Evolutionary conservation across 2,329 filamentous ascomycete species (phyloP).

Genomic region (Cercospora canescens): DNA sequence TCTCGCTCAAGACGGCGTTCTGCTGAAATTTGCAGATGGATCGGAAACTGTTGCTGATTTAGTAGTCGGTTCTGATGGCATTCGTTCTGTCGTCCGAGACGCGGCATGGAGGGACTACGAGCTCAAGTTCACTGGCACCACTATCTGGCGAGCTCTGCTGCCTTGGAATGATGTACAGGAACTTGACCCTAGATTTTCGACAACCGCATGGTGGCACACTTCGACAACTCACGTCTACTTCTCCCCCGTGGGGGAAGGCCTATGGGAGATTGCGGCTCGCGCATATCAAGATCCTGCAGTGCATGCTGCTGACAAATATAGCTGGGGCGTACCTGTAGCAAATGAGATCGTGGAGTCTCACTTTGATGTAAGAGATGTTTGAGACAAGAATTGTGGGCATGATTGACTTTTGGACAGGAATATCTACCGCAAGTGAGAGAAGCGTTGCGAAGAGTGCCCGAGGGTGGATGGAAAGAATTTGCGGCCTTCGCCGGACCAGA

Average conservation of each 20-base stretch:
- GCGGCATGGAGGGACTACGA: constrained; percentile 45
- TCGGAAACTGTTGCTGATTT: constrained; percentile 8
- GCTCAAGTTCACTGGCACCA: constrained; percentile 52
- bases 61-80: constrained; percentile 54
- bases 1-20: constrained; percentile 38
- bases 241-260: constrained; percentile 40
- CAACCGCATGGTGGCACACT: constrained; percentile 48
- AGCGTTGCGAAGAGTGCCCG: constrained; percentile 40
- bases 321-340: constrained; percentile 41
- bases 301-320: constrained; percentile 28
- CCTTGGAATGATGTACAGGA: constrained; percentile 34
- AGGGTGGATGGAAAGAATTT: constrained; percentile 49
- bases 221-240: constrained; percentile 46
- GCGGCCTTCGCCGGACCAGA: constrained; percentile 51
- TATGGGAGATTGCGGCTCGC: constrained; percentile 23
- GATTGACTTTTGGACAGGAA: constrained; percentile 34
- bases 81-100: constrained; percentile 50
- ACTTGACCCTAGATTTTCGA: constrained; percentile 36
- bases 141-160: constrained; percentile 50
- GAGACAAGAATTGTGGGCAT: constrained; percentile 21
- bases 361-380: constrained; percentile 31
- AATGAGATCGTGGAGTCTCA: constrained; percentile 41
- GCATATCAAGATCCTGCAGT: constrained; percentile 19
- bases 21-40: constrained; percentile 49
- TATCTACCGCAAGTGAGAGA: constrained; percentile 45